phyloP scores from a whole-genome alignment of 2,329 filamentous ascomycete genomes.

The Lecanosticta acicola region DNA sequence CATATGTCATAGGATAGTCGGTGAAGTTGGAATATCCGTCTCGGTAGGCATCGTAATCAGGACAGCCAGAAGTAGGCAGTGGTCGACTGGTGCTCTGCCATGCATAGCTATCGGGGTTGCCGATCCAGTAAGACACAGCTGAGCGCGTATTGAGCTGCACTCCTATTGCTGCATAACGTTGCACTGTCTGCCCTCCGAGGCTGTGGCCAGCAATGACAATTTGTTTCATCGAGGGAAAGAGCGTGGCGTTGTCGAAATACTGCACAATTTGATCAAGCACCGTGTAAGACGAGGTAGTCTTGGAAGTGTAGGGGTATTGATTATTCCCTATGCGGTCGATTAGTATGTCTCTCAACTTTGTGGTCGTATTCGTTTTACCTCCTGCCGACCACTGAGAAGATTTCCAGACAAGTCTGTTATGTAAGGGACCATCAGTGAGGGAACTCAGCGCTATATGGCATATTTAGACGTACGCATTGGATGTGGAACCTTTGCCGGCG shows the following conservation, averaged over 20 bases:
- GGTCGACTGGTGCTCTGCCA: slow-evolving; percentile 31
- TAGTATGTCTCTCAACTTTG: not conserved
- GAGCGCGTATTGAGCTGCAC: slow-evolving; percentile 20
- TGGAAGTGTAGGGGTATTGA: slow-evolving; percentile 30
- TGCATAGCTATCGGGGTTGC: slow-evolving; percentile 33
- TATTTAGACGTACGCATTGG: slow-evolving; percentile 22
- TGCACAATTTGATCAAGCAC: slow-evolving; percentile 34
- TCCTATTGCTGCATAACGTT: slow-evolving; percentile 33
- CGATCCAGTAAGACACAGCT: slow-evolving; percentile 32
- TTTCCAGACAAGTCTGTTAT: slow-evolving; percentile 31
- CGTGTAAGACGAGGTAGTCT: slow-evolving; percentile 29
- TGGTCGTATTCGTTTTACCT: not conserved
- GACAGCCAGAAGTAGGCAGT: slow-evolving; percentile 25
- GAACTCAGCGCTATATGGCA: too few species aligned
- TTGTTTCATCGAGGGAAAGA: slow-evolving; percentile 35
- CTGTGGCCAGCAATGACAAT: slow-evolving; percentile 36
- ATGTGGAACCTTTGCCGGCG: slow-evolving; percentile 27
- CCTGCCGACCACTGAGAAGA: slow-evolving; percentile 34
- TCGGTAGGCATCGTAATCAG: slow-evolving; percentile 32
- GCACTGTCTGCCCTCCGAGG: slow-evolving; percentile 33
- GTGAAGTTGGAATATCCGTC: slow-evolving; percentile 32
- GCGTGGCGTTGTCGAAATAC: slow-evolving; percentile 31
- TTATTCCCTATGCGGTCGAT: slow-evolving; percentile 23
- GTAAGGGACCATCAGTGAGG: not conserved
- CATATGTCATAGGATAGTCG: slow-evolving; percentile 31